Conservation (phyloP, 208 protist species). For the Trypanosoma lewisi region DNA sequence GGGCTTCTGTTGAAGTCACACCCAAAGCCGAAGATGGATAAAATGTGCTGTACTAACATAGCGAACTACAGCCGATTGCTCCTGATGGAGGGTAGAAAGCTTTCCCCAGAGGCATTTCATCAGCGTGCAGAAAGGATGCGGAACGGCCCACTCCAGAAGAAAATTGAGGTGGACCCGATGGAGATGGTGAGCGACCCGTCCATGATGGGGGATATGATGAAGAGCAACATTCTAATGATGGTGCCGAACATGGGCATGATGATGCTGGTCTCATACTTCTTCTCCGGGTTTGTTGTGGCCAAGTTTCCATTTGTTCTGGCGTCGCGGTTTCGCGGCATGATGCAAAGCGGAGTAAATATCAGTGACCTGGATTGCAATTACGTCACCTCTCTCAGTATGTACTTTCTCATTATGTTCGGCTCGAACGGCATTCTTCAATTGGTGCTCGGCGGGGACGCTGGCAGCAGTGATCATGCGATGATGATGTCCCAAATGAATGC, state of each 20-base stretch:
- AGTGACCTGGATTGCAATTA: conserved; percentile 93
- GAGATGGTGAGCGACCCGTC: conserved; percentile 91
- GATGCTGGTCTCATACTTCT: conserved; percentile 95
- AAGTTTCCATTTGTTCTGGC: conserved; percentile 96
- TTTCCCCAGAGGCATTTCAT: conserved; percentile 63
- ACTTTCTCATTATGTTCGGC: conserved; percentile 95
- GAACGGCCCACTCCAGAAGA: conserved; percentile 51
- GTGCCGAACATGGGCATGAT: conserved; percentile 95
- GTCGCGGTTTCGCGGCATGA: conserved; percentile 91
- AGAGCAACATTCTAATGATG: conserved; percentile 93
- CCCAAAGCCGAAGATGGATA: conserved; percentile 45
- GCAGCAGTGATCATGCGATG: conserved; percentile 33
- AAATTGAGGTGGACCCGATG: conserved; percentile 87
- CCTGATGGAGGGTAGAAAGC: conserved; percentile 39
- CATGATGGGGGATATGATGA: conserved; percentile 94
- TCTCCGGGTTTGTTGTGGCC: conserved; percentile 95
- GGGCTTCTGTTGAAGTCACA: conserved; percentile 55
- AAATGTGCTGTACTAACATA: conserved; percentile 69
- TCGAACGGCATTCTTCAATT: conserved; percentile 92
- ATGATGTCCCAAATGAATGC: conserved; percentile 62
- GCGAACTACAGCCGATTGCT: conserved; percentile 67
- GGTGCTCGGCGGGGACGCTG: conserved; percentile 81
- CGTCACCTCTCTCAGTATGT: conserved; percentile 95
- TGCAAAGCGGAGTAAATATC: conserved; percentile 95
- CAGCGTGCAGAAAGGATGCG: conserved; percentile 59